Percentiles rank a stretch among this genome's conserved stretches.
These are phyloP conservation scores for Saturnispora dispora DNA, from an alignment of 805 yeast species.

Conservation along the genomic window DNA sequence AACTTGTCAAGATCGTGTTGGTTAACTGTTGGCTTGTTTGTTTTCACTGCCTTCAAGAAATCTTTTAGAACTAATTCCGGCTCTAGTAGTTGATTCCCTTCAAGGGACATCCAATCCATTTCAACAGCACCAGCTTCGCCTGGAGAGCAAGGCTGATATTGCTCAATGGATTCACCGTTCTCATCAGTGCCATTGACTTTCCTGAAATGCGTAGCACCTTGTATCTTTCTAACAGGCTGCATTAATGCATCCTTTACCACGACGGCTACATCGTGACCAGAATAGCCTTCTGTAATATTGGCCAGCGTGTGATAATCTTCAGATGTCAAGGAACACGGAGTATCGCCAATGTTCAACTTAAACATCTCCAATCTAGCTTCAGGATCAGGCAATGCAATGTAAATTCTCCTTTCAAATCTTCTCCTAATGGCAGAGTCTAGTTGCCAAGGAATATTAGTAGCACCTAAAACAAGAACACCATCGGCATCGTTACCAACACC, in stretches of 20 bases:
- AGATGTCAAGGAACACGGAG: conserved; percentile 68
- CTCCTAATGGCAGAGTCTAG: conserved; percentile 95
- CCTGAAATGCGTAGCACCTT: conserved; percentile 91
- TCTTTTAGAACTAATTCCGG: conserved; percentile 88
- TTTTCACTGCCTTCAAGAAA: conserved; percentile 84
- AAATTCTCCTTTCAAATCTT: conserved; percentile 91
- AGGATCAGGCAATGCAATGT: conserved; percentile 90
- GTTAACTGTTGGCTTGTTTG: conserved; percentile 92
- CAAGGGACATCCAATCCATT: conserved; percentile 89
- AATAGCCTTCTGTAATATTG: conserved; percentile 92
- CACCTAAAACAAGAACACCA: conserved; percentile 92
- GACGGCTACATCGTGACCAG: conserved; percentile 95
- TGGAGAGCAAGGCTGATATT: conserved; percentile 90
- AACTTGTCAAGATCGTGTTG: conserved; percentile 74
- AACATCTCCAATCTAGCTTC: conserved; percentile 91
- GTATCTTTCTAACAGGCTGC: conserved; percentile 96
- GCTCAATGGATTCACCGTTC: conserved; percentile 29
- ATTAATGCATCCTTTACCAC: conserved; percentile 94
- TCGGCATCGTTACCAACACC: conserved; percentile 94
- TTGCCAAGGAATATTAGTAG: conserved; percentile 99
- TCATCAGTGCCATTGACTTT: conserved; percentile 35
- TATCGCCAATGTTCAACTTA: conserved; percentile 82
- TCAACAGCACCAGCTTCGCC: conserved; percentile 85
- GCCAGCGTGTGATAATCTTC: conserved; percentile 75
- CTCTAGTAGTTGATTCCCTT: conserved; percentile 79